Conservation (phyloP, 2,329 filamentous ascomycete species). For the Pestalotiopsis sp. region DNA sequence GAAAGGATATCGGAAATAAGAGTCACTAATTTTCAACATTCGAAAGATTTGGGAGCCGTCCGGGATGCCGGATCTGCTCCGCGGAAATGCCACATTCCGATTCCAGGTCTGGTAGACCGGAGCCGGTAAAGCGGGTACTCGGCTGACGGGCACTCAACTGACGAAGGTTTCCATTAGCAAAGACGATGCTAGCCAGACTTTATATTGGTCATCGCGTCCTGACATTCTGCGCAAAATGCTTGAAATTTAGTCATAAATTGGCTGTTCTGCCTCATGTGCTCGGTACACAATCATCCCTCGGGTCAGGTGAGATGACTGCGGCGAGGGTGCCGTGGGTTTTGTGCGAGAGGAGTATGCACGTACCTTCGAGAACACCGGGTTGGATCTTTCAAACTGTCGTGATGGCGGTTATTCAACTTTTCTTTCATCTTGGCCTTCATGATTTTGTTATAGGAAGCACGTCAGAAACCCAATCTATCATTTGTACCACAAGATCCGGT, state of each 20-base stretch:
- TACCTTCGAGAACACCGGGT: background rate
- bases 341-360: background rate
- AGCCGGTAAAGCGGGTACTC: conserved; percentile 1
- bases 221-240: background rate
- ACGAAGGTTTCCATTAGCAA: conserved; percentile 7
- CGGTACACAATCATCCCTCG: background rate
- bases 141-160: background rate
- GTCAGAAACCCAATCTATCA: background rate
- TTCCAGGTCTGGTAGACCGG: background rate
- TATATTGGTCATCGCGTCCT: conserved; percentile 4
- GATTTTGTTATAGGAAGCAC: background rate
- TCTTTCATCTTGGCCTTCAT: background rate
- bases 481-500: background rate
- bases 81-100: conserved; percentile 5
- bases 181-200: background rate
- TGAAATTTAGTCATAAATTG: background rate
- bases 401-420: background rate
- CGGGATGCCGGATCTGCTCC: background rate
- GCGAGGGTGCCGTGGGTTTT: background rate
- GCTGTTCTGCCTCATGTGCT: background rate
- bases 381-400: background rate
- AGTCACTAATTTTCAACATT: background rate
- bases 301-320: background rate
- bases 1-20: too few species aligned
- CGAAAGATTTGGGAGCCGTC: background rate